A percentile compares a stretch with the other conserved stretches of the same genome.
Evolutionary conservation across 1,139 yeast species (phyloP).

Genomic region (Suhomyces maxii): DNA sequence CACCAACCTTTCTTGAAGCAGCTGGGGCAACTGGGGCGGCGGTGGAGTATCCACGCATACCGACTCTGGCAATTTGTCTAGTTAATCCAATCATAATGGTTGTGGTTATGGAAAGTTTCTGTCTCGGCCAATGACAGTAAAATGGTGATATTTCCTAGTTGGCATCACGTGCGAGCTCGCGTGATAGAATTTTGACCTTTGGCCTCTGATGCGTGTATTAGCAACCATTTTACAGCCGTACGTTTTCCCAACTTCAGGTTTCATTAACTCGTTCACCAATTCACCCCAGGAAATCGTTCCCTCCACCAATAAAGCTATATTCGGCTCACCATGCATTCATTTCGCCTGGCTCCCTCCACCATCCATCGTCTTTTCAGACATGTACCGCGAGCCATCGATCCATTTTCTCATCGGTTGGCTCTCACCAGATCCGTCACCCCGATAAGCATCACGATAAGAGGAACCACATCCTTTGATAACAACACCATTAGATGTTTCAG

Average conservation of each 20-base stretch:
- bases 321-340: background rate
- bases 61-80: constrained; percentile 22
- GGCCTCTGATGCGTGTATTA: background rate
- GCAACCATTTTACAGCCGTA: background rate
- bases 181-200: background rate
- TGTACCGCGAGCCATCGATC: no score
- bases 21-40: constrained; percentile 23
- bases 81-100: constrained; percentile 18
- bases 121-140: background rate
- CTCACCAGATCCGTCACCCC: no score
- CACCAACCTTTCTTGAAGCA: constrained; percentile 49
- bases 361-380: no score
- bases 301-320: no score
- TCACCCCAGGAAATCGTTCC: no score
- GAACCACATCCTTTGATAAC: no score
- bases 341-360: background rate
- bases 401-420: no score
- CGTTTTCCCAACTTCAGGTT: background rate
- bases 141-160: background rate
- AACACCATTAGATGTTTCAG: no score
- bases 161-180: background rate
- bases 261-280: no score
- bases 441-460: no score
- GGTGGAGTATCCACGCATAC: constrained; percentile 37
- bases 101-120: background rate